A percentile compares a stretch with the other conserved stretches of the same genome.
Conservation (phyloP, 2,329 filamentous ascomycete genomes). For the Claviceps sp. region DNA sequence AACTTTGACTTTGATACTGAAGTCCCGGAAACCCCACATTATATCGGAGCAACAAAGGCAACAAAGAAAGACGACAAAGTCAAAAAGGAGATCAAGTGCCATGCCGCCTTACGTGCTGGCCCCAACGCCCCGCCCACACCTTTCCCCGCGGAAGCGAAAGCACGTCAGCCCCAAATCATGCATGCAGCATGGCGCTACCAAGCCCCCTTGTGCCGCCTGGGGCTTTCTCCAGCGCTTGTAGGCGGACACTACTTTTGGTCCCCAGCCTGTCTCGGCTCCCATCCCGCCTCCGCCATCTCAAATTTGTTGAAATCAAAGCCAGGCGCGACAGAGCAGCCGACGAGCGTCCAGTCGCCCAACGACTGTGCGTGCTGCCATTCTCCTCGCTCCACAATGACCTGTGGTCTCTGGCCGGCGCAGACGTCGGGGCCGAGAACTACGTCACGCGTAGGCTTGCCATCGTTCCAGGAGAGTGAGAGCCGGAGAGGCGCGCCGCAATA, state of each 20-base stretch:
- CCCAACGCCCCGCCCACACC: too few species aligned
- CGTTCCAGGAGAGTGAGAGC: constrained; percentile 29
- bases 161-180: neutral
- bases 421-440: constrained; percentile 28
- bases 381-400: constrained; percentile 25
- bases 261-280: constrained; percentile 14
- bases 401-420: constrained; percentile 28
- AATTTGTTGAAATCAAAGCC: constrained; percentile 15
- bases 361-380: constrained; percentile 35
- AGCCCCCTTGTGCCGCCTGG: too few species aligned
- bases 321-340: constrained; percentile 22
- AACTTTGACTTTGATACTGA: too few species aligned
- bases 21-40: too few species aligned
- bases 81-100: too few species aligned
- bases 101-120: too few species aligned
- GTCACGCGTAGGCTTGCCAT: constrained; percentile 24
- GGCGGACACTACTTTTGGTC: neutral
- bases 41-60: too few species aligned
- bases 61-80: too few species aligned
- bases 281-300: constrained; percentile 17
- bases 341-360: constrained; percentile 33
- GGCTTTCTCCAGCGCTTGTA: neutral
- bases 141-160: too few species aligned
- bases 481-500: constrained; percentile 37
- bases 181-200: neutral